Evolutionary conservation across 345 rosid species (phyloP), one percentile per base, ranked within the genome.

Genomic region (Pistacia vera): DNA sequence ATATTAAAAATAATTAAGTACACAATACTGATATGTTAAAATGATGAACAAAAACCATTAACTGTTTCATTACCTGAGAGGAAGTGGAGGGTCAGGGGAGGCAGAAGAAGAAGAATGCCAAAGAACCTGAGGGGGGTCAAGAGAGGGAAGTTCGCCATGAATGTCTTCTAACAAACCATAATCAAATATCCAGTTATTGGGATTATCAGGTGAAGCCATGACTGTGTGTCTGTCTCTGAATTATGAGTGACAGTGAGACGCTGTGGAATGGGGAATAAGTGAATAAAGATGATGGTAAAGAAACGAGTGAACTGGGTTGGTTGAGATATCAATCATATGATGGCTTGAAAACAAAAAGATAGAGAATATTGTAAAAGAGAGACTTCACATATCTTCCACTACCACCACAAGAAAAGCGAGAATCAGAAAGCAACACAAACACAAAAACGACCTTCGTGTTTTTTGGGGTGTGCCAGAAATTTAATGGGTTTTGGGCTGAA

Each of bases 121-220:
- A 22, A 81, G 72, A 36, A 71, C 64, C 22, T 74, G 74, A 1
- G 83, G 48, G 65, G 79, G 70, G 30, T 82, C 85, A 61, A 86
- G 82, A 6, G 84, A 69, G 18, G 82, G 86, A 11, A 80, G 83
- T 46, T 82, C 85, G 9, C 87, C 86, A 58, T 85, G 70, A 71
- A 86, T 74, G 73, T 81, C 88, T 44, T 73, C 83, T 22, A 84
- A 75, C 76, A 88, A 72, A n/a, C 74, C 74, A 56, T 78, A 79
- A 46, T 86, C 91, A 57, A 82, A 84, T 17, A 79, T 69, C 91
- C 89, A 88, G 69, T 75, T 38, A 38, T 38, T 84, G 71, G 79
- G 70, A 72, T 71, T 80, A 14, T 82, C 83, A 33, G 79, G 77
- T 16, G 83, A 82, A 2, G 76, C 75, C 86, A 84, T 69, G 35